Base-by-base conservation (phyloP, 1,284 basidiomycete species). In the Apiotrichum mycotoxinovorans region DNA sequence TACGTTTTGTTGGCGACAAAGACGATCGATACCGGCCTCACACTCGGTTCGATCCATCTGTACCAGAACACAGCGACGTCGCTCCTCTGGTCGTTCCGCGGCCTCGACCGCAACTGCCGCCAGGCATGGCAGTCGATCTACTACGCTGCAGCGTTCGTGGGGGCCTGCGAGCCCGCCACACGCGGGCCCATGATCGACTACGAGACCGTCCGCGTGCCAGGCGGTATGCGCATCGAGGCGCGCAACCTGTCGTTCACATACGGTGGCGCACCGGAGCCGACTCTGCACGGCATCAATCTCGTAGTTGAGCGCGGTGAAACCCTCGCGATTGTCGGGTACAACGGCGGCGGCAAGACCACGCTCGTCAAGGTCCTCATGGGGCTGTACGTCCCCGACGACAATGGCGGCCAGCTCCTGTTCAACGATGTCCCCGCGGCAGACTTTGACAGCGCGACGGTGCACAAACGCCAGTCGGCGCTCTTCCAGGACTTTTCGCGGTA, bases 401-500 rank as follows among this genome's bases (percentile, higher is more conserved):
- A 35, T 25, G 30, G 18, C 22, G 87, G 88, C 11, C 75, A 82
- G 42, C 75, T 91, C 37, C 74, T 80, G 51, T 79, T 91, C 66
- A 91, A 91, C 69, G 85, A 80, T 56, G 74, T 82, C 46, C 84
- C 87, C 67, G 80, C 87, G 41, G 81, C 85, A 37, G 80, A 79
- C 42, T 82, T 84, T 66, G 78, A 83, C 56, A 85, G 87, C 22
- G 72, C 74, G 12, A 86, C 89, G 46, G 85, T 87, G 61, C 89
- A 91, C 72, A 77, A 78, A 40, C 86, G 85, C 69, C 77, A 84
- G 23, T 85, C 86, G 14, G 84, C 84, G 17, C 85, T 91, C 18
- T 88, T 91, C 72, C 89, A 91, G 71, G 85, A 85, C 44, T 91
- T 90, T 74, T 85, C 86, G 34, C 86, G 85, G 68, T 89, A 87